Percentiles rank a stretch among this genome's conserved stretches.
Evolutionary conservation across 2,329 filamentous ascomycete species (phyloP).

Genomic region (Aspergillus ochraceoroseus): DNA sequence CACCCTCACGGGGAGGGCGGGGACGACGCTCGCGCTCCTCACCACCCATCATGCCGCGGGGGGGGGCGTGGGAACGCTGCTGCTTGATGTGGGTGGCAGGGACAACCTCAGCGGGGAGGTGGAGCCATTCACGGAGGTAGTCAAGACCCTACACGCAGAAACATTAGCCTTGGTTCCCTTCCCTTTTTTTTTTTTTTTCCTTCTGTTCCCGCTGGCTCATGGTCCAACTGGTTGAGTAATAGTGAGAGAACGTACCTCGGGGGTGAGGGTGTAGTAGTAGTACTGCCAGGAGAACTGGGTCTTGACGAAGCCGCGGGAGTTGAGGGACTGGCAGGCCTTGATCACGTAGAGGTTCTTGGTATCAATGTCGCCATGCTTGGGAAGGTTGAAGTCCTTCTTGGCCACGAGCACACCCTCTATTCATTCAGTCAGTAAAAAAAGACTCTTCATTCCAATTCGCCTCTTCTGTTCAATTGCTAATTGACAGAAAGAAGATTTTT

Average conservation of each 20-base stretch:
- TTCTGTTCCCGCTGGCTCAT: too few species aligned
- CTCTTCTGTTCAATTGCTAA: background rate
- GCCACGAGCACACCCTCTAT: conserved; percentile 82
- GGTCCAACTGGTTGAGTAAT: too few species aligned
- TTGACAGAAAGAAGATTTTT: too few species aligned
- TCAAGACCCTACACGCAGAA: conserved; percentile 66
- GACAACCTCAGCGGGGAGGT: conserved; percentile 98
- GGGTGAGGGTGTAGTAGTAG: conserved; percentile 99
- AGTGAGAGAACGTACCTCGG: conserved; percentile 53
- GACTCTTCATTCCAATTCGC: conserved; percentile 15
- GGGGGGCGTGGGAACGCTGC: conserved; percentile 96
- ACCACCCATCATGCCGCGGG: conserved; percentile 93
- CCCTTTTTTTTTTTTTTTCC: too few species aligned
- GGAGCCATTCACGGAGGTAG: conserved; percentile 99
- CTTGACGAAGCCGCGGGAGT: conserved; percentile 97
- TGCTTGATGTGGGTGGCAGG: conserved; percentile 99
- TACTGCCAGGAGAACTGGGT: conserved; percentile 99
- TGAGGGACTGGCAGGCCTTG: conserved; percentile 98
- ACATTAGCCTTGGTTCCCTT: background rate
- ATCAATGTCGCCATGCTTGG: conserved; percentile 97
- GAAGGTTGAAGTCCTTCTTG: conserved; percentile 98
- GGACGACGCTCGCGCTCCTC: conserved; percentile 78
- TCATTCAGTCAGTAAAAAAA: conserved; percentile 19
- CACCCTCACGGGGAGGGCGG: conserved; percentile 74
- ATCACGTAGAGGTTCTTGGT: conserved; percentile 98